Evolutionary conservation across 495 filamentous ascomycete species (phyloP), one percentile per base, ranked within the genome.

Genomic region (Hypoxylon lienhwacheense): DNA sequence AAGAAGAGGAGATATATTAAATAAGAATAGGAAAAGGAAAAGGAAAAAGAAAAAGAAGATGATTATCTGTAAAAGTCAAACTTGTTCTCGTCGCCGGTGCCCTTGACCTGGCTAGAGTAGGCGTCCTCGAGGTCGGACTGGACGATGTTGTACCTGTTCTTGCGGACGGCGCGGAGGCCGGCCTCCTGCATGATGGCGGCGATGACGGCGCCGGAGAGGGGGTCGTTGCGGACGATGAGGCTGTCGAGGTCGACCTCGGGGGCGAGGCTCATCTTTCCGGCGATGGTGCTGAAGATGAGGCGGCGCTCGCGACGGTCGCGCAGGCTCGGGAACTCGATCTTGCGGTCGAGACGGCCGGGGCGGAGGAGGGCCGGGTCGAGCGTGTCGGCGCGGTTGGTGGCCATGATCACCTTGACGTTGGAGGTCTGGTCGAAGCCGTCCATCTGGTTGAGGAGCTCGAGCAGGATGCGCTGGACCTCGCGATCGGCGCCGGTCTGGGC

Each of bases 361-460:
- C 93, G 89, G 36, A 98, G 82, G 60, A 98, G 74, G 8, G 93
- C 93, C 3, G 93, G 93, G 66, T 98, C 93, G 41, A 98, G 78
- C 10, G 95, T 98, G 65, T 98, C 93, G 39, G 93, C 95, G 61
- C 93, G 85, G 76, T 98, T 98, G 56, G 93, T 98, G 48, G 93
- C 93, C 93, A 98, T 98, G 76, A 98, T 97, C 65, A 98, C 93
- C 74, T 98, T 98, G 70, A 98, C 95, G 68, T 97, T 97, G 73
- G 89, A 87, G 1, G 90, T 92, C 70, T 97, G 93, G 70, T 98
- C 93, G 74, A 98, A 98, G 55, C 93, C 93, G 72, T 98, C 93
- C 93, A 98, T 97, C 73, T 98, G 93, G 75, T 98, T 98, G 50
- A 98, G 84, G 53, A 98, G 77, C 70, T 98, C 93, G 47, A 98